Evolutionary conservation across 2,329 filamentous ascomycete genomes (phyloP), one percentile per base, ranked within the genome.

Genomic region (Huntiella bhutanensis): DNA sequence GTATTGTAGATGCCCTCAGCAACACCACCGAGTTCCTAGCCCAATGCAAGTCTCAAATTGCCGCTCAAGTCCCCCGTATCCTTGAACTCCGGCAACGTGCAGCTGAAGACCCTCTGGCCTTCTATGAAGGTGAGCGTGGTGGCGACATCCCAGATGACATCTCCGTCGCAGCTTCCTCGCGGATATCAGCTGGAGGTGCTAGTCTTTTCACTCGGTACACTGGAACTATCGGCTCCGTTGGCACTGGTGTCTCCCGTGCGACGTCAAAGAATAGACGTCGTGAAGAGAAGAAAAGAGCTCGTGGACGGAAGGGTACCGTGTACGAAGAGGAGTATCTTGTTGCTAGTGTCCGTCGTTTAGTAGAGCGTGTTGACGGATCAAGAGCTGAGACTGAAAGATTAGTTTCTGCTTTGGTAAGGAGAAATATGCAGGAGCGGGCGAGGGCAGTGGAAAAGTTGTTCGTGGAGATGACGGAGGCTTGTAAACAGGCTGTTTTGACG

Each of bases 241-340:
- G 77, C 15, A 87, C 81, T 10, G 75, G 77, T 28, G 77, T 81
- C 2, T 82, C 77, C 43, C 73, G 86, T 10, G 81, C 81, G 49
- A 94, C 85, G 36, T 82, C 76, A 57, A 93, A 91, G 68, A 95
- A 93, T 58, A 77, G 86, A 45, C 71, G 80, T 17, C 72, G 86
- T 15, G 91, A 98, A 62, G 91, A 98, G 67, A 77, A 93, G 60
- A 98, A 98, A 71, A 77, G 88, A 12, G 91, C 91, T 0, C 70
- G 85, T 5, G 91, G 91, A 17, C 88, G 94, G 60, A 96, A 96
- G 67, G 91, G 91, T 8, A 94, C 84, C 12, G 83, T 98, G 4
- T 98, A 98, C 60, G 91, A 98, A 61, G 88, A 96, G 58, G 91
- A 96, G 61, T 98, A 98, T 60, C 73, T 98, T 4, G 79, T 94